Conservation (phyloP, 192 early-diverging fungal species). For the Mortierella hygrophila region DNA sequence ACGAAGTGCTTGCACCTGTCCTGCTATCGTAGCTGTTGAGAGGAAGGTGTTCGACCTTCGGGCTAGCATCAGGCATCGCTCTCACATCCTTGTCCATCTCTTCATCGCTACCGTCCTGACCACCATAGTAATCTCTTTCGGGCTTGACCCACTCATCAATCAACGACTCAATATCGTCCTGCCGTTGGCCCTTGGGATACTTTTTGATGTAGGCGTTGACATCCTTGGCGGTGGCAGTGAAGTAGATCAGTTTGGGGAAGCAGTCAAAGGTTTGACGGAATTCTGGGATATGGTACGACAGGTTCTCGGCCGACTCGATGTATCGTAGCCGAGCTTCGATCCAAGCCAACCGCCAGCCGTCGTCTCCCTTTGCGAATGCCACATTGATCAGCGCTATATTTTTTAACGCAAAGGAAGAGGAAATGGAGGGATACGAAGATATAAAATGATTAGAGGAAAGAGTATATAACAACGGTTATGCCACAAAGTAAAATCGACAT, state of each 20-base stretch:
- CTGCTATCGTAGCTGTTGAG: too few relatives aligned
- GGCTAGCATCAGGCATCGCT: too few relatives aligned
- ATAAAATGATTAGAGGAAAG: background rate
- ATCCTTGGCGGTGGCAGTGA: slow-evolving; percentile 8
- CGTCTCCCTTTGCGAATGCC: slow-evolving; percentile 19
- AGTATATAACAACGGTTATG: background rate
- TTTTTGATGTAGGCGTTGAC: slow-evolving; percentile 4
- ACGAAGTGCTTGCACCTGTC: too few relatives aligned
- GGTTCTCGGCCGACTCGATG: slow-evolving; percentile 28
- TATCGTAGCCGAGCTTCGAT: slow-evolving; percentile 14
- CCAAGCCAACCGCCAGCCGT: slow-evolving; percentile 28
- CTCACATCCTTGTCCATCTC: too few relatives aligned
- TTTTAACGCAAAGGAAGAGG: too few relatives aligned
- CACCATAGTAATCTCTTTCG: too few relatives aligned
- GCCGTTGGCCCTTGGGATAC: background rate
- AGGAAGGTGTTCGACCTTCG: too few relatives aligned
- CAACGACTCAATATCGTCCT: background rate
- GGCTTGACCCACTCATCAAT: background rate
- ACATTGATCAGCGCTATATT: slow-evolving; percentile 15
- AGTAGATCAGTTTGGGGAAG: slow-evolving; percentile 21
- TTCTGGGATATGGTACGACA: slow-evolving; percentile 15
- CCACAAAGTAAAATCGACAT: background rate
- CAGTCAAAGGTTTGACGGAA: slow-evolving; percentile 13
- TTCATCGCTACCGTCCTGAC: too few relatives aligned
- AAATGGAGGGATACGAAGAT: background rate